Evolutionary conservation across 495 filamentous ascomycete species (phyloP).

Genomic region (Cercophora newfieldiana): DNA sequence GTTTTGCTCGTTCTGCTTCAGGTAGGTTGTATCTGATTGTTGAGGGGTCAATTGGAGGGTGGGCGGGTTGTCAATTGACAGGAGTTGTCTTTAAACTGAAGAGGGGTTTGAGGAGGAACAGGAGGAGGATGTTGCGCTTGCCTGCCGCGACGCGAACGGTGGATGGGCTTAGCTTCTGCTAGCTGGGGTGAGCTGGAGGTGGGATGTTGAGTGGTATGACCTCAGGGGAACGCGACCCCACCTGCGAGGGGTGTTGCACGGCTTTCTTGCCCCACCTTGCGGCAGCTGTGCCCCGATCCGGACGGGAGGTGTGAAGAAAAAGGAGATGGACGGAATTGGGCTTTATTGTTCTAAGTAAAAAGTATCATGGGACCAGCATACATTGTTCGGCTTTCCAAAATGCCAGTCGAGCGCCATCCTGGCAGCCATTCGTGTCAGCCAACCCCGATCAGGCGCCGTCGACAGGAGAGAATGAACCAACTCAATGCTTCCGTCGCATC

Average conservation of each 20-base stretch:
- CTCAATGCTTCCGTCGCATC: not conserved
- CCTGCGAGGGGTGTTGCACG: not conserved
- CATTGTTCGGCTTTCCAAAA: too few relatives aligned
- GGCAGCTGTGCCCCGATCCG: not conserved
- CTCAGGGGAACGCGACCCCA: constrained; percentile 5
- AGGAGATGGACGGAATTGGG: too few relatives aligned
- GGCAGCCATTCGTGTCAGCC: too few relatives aligned
- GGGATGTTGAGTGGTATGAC: constrained; percentile 23
- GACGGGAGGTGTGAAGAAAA: not conserved
- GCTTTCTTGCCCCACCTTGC: not conserved
- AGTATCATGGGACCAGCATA: too few relatives aligned
- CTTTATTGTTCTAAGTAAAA: too few relatives aligned
- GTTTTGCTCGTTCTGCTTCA: not conserved
- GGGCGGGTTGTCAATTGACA: not conserved
- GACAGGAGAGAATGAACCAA: too few relatives aligned
- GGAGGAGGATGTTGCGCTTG: not conserved
- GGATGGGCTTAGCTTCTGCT: not conserved
- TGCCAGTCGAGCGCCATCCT: too few relatives aligned
- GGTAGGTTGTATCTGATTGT: not conserved
- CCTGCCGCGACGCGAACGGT: not conserved
- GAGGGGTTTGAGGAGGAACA: not conserved
- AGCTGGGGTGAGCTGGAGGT: not conserved
- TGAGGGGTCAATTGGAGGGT: not conserved
- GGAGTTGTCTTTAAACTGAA: too few relatives aligned
- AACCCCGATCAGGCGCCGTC: too few relatives aligned